A percentile compares a stretch with the other conserved stretches of the same genome.
These are phyloP conservation scores for Hordeum marinum DNA, from an alignment of 176 grass and related monocot genomes.

Conservation along the genomic window DNA sequence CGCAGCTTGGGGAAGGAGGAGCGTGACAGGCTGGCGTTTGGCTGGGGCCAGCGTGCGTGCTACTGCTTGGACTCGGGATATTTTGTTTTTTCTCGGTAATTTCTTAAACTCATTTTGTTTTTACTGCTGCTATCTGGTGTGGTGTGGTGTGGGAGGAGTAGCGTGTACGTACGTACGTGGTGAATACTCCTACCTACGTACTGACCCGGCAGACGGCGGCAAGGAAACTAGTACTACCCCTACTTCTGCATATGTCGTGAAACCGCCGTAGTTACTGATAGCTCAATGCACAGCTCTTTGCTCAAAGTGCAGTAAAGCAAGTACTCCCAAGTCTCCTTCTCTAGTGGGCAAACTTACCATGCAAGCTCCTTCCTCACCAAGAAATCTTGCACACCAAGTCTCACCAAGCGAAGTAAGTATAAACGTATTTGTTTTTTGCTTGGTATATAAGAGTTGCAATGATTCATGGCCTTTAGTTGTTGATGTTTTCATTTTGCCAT, in stretches of 20 bases:
- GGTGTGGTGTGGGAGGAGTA: not conserved
- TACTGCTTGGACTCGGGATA: not conserved
- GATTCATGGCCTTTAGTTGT: not conserved
- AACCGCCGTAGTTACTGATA: not conserved
- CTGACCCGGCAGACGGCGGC: too few species aligned
- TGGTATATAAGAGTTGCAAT: not conserved
- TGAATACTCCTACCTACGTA: too few species aligned
- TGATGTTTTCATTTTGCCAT: not conserved
- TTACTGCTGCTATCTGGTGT: not conserved
- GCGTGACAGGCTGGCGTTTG: constrained; percentile 27
- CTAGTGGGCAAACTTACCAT: not conserved
- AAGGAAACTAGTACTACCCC: too few species aligned
- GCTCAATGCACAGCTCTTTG: too few species aligned
- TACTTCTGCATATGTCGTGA: not conserved
- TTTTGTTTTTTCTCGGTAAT: not conserved
- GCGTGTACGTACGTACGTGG: not conserved
- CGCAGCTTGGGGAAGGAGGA: constrained; percentile 6
- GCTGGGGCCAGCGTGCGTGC: not conserved
- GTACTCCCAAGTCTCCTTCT: not conserved
- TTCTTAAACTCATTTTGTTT: not conserved
- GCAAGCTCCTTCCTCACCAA: not conserved
- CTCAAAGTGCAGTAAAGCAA: too few species aligned
- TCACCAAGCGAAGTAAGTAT: not conserved
- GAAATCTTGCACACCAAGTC: not conserved
- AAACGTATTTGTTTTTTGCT: not conserved